These are phyloP conservation scores for Ascochyta pisi DNA, from an alignment of 2,329 filamentous ascomycete species.

Conservation along the genomic window DNA sequence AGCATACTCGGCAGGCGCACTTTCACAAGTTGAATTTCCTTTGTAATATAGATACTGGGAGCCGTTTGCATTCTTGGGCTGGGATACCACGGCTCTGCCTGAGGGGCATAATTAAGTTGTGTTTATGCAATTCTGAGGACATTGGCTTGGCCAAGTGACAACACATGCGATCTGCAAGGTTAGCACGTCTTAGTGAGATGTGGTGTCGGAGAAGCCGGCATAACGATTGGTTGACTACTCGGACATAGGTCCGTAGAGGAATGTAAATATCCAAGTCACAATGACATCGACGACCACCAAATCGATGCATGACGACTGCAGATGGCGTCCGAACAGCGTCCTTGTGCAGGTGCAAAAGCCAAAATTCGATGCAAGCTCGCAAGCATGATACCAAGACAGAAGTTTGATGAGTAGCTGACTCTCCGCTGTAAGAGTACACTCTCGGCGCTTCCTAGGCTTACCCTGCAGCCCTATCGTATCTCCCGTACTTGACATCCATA, in stretches of 20 bases:
- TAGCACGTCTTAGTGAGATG: slow-evolving; percentile 9
- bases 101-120: slow-evolving; percentile 12
- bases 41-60: slow-evolving; percentile 16
- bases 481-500: background rate
- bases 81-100: slow-evolving; percentile 20
- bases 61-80: slow-evolving; percentile 18
- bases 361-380: background rate
- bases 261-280: slow-evolving; percentile 2
- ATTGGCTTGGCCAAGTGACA: slow-evolving; percentile 10
- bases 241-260: slow-evolving; percentile 1
- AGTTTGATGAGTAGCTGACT: background rate
- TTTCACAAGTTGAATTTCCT: slow-evolving; percentile 10
- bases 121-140: background rate
- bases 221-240: slow-evolving; percentile 8
- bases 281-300: slow-evolving; percentile 4
- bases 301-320: background rate
- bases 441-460: background rate
- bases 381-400: background rate
- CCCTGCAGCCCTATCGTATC: slow-evolving; percentile 12
- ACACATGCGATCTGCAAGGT: slow-evolving; percentile 12
- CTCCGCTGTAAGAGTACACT: slow-evolving; percentile 1
- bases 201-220: slow-evolving; percentile 7
- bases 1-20: slow-evolving; percentile 17
- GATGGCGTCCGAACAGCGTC: background rate
- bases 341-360: background rate